phyloP scores from a whole-genome alignment of 2,329 filamentous ascomycete species.

The Plectosphaerella cucumerina region DNA sequence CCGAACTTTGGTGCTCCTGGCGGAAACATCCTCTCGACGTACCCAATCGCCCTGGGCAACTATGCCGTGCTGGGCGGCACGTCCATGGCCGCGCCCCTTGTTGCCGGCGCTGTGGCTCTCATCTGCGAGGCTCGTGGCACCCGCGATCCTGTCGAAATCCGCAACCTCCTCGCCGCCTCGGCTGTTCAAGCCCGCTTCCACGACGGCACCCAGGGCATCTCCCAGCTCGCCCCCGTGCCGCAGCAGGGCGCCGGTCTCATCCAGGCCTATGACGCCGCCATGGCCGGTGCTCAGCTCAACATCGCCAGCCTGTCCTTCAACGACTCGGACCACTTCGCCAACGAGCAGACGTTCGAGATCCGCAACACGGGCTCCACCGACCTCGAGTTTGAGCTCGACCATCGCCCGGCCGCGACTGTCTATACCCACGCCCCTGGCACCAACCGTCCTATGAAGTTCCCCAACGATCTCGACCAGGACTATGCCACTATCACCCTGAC shows the following conservation, averaged over 20 bases:
- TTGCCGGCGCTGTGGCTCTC: slow-evolving; percentile 51
- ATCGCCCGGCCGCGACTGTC: slow-evolving; percentile 46
- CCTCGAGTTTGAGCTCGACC: slow-evolving; percentile 47
- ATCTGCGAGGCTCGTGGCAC: slow-evolving; percentile 47
- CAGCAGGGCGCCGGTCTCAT: slow-evolving; percentile 60
- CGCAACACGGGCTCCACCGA: slow-evolving; percentile 45
- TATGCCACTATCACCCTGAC: slow-evolving; percentile 39
- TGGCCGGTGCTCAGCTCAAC: slow-evolving; percentile 47
- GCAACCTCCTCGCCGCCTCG: slow-evolving; percentile 44
- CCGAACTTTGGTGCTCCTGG: slow-evolving; percentile 54
- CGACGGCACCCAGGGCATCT: slow-evolving; percentile 28
- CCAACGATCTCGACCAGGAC: slow-evolving; percentile 36
- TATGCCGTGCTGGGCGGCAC: slow-evolving; percentile 54
- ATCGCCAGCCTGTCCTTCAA: slow-evolving; percentile 59
- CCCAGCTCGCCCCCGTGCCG: slow-evolving; percentile 46
- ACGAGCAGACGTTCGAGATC: slow-evolving; percentile 48
- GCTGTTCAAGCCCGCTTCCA: slow-evolving; percentile 47
- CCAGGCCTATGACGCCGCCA: slow-evolving; percentile 55
- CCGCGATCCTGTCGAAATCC: slow-evolving; percentile 43
- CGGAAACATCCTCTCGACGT: slow-evolving; percentile 56
- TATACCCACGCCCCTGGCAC: slow-evolving; percentile 42
- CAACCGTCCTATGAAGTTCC: slow-evolving; percentile 36
- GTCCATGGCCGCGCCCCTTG: slow-evolving; percentile 56
- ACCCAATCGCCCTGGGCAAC: slow-evolving; percentile 37
- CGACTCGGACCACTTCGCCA: slow-evolving; percentile 54